phyloP scores from a whole-genome alignment of 1,139 yeast species.

The Saccharomyces hybrid region DNA sequence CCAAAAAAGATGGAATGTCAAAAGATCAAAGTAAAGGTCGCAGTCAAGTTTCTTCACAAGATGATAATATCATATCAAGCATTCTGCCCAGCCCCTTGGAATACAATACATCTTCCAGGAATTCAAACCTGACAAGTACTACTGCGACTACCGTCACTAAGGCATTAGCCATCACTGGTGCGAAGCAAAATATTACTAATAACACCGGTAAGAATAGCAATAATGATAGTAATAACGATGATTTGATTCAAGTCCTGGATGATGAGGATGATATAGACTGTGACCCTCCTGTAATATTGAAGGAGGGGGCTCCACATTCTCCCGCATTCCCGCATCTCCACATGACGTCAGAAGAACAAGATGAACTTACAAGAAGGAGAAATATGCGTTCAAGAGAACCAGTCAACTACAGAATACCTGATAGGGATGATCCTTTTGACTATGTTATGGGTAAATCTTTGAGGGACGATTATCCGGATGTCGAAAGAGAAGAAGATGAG shows the following conservation, averaged over 20 bases:
- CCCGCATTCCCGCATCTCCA: slow-evolving; percentile 10
- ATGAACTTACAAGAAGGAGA: slow-evolving; percentile 7
- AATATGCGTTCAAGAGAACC: slow-evolving; percentile 13
- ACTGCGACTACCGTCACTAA: neutral
- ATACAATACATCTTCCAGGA: neutral
- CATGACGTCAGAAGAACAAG: slow-evolving; percentile 6
- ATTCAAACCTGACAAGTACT: neutral
- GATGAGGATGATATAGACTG: slow-evolving; percentile 14
- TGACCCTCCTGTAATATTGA: slow-evolving; percentile 1
- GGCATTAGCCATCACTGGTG: neutral
- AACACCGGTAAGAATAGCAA: neutral
- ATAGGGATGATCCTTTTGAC: slow-evolving; percentile 27
- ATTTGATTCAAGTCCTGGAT: slow-evolving; percentile 19
- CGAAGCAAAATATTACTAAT: neutral
- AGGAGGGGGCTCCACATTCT: slow-evolving; percentile 6
- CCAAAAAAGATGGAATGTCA: neutral
- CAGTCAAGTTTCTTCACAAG: neutral
- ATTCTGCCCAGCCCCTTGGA: slow-evolving; percentile 11
- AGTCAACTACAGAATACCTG: slow-evolving; percentile 27
- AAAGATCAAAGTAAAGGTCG: neutral
- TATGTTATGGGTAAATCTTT: slow-evolving; percentile 18
- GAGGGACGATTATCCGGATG: slow-evolving; percentile 1
- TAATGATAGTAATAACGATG: slow-evolving; percentile 5
- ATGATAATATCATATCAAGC: slow-evolving; percentile 6
- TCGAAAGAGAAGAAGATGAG: slow-evolving; percentile 11